These are phyloP conservation scores for Aspergillus quadrilineatus DNA, from an alignment of 2,329 filamentous ascomycete species.

Conservation along the genomic window DNA sequence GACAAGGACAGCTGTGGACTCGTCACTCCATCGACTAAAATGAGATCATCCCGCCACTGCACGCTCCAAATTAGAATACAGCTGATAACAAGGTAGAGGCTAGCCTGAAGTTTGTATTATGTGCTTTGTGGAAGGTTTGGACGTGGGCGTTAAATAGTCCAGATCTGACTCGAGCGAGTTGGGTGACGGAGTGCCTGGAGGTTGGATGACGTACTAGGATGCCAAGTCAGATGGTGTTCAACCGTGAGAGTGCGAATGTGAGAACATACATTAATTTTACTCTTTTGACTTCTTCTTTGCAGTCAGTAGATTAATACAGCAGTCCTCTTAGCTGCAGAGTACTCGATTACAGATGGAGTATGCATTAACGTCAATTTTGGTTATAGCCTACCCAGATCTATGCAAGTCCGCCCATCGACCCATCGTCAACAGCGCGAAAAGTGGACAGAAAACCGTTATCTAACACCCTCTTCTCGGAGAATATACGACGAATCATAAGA, in stretches of 20 bases:
- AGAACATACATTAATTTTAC: background rate
- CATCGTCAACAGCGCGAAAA: background rate
- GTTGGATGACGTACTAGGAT: constrained; percentile 1
- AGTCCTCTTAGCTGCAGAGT: no score
- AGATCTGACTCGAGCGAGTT: background rate
- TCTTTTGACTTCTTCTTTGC: no score
- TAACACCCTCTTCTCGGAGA: background rate
- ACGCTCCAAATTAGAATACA: background rate
- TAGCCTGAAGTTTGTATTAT: background rate
- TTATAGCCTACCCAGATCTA: background rate
- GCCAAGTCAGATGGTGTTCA: background rate
- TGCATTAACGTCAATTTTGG: no score
- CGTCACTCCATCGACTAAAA: constrained; percentile 4
- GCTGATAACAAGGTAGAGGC: background rate
- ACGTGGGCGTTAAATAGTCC: background rate
- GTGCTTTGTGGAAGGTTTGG: background rate
- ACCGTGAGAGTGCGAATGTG: background rate
- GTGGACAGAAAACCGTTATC: background rate
- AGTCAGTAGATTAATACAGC: no score
- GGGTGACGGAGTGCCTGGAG: background rate
- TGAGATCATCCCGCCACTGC: constrained; percentile 12
- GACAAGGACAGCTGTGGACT: background rate
- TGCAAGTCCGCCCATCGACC: background rate
- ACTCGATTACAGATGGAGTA: no score
- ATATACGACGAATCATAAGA: background rate